These are phyloP conservation scores for Metschnikowia corniflorae DNA, from an alignment of 805 yeast genomes.

Conservation along the genomic window DNA sequence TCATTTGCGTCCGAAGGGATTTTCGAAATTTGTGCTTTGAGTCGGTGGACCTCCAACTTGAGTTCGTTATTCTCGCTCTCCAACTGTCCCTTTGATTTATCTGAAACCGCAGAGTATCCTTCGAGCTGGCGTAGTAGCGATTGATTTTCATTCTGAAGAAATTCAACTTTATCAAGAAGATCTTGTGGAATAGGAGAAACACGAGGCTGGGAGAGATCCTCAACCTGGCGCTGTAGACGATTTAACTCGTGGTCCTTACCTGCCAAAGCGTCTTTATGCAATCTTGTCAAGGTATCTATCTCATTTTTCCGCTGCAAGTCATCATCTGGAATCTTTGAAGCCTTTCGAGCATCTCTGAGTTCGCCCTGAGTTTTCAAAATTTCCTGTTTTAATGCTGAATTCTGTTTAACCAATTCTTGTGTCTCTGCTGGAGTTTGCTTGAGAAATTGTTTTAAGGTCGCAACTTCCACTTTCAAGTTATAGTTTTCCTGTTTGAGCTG, in stretches of 20 bases:
- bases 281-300: constrained; percentile 4
- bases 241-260: constrained; percentile 14
- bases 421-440: constrained; percentile 44
- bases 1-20: constrained; percentile 11
- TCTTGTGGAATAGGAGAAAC: constrained; percentile 14
- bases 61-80: constrained; percentile 15
- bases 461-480: constrained; percentile 42
- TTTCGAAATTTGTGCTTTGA: constrained; percentile 4
- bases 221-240: constrained; percentile 6
- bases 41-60: constrained; percentile 12
- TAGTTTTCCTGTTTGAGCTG: constrained; percentile 41
- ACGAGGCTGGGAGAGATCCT: constrained; percentile 1
- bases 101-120: constrained; percentile 7
- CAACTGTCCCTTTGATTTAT: constrained; percentile 1
- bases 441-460: constrained; percentile 37
- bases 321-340: background rate
- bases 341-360: constrained; percentile 1
- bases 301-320: background rate
- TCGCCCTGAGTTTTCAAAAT: constrained; percentile 8
- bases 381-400: constrained; percentile 27
- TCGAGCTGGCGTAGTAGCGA: constrained; percentile 17
- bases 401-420: constrained; percentile 34
- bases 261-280: constrained; percentile 7
- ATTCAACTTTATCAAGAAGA: constrained; percentile 18
- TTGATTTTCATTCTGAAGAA: constrained; percentile 20